Conservation (phyloP, 108 stramenopile species). For the Nitzschia putrida region DNA sequence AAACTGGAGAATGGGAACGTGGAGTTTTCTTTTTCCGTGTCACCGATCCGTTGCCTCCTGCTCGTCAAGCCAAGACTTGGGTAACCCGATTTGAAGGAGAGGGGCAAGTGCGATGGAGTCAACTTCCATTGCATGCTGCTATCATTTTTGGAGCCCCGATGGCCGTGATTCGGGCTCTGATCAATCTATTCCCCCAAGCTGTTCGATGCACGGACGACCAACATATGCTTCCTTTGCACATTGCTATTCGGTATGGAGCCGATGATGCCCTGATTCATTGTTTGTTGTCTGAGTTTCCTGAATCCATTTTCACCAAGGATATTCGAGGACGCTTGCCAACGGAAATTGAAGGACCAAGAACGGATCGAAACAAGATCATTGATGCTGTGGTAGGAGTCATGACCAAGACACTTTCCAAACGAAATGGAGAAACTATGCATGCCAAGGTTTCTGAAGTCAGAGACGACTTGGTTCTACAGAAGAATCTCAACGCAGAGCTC, state of each 20-base stretch:
- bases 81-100: conserved; percentile 59
- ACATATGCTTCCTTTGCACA: conserved; percentile 56
- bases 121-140: conserved; percentile 60
- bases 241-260: conserved; percentile 46
- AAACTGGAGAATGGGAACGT: conserved; percentile 38
- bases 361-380: conserved; percentile 12
- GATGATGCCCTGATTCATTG: conserved; percentile 48
- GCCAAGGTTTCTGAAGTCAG: neutral
- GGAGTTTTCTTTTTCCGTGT: conserved; percentile 22
- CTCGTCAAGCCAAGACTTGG: conserved; percentile 72
- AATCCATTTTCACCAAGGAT: conserved; percentile 58
- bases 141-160: conserved; percentile 50
- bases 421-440: conserved; percentile 1
- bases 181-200: conserved; percentile 49
- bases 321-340: conserved; percentile 35
- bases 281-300: conserved; percentile 58
- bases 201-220: conserved; percentile 54
- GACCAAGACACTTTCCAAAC: conserved; percentile 10
- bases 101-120: conserved; percentile 47
- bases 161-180: conserved; percentile 33
- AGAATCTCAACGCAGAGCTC: conserved; percentile 15
- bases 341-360: conserved; percentile 1
- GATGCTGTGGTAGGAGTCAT: conserved; percentile 1
- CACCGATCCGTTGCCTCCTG: conserved; percentile 26
- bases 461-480: conserved; percentile 14